These are phyloP conservation scores for Oryza brachyantha DNA, from an alignment of 176 grass and related monocot species.

Conservation along the genomic window DNA sequence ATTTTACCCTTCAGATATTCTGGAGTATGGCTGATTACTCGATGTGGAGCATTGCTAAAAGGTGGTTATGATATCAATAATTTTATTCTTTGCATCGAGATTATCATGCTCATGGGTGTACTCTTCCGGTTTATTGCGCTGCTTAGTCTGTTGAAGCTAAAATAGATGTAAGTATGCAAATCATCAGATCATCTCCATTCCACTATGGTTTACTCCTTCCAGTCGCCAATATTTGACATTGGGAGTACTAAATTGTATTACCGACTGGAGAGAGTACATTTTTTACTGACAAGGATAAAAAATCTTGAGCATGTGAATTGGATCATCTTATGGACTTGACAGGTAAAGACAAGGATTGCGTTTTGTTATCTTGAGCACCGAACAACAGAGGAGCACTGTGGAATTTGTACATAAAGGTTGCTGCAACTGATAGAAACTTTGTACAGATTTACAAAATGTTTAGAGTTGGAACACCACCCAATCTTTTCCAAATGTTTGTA, in stretches of 20 bases:
- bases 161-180: constrained; percentile 40
- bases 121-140: constrained; percentile 58
- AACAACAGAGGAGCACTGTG: neutral
- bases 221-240: too few species aligned
- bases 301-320: neutral
- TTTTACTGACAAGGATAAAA: neutral
- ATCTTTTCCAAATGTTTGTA: neutral
- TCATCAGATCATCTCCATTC: too few species aligned
- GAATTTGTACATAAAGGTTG: constrained; percentile 1
- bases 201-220: too few species aligned
- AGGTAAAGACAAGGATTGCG: neutral
- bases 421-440: constrained; percentile 11
- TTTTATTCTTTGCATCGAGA: constrained; percentile 55
- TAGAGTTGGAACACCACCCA: neutral
- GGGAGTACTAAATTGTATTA: too few species aligned
- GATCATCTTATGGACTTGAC: neutral
- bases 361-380: neutral
- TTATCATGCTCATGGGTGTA: constrained; percentile 63
- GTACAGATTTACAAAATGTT: neutral
- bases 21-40: constrained; percentile 67
- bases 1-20: constrained; percentile 46
- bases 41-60: constrained; percentile 48
- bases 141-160: constrained; percentile 52
- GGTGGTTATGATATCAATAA: constrained; percentile 41
- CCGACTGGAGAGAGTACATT: too few species aligned